Conservation (phyloP, 1,139 yeast genomes). For the Nakaseomyces sp. region DNA sequence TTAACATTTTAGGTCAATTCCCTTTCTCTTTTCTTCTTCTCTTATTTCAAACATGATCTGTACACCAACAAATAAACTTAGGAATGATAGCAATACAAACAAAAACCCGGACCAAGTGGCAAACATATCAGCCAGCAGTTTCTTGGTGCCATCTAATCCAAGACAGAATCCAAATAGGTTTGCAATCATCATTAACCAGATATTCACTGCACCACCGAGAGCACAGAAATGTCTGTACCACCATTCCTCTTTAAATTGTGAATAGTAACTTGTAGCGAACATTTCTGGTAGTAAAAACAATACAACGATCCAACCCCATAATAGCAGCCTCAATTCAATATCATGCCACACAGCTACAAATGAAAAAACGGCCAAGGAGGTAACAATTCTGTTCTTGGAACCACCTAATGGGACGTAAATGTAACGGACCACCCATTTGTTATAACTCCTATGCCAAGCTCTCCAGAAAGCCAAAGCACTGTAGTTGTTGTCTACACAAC, state of each 20-base stretch:
- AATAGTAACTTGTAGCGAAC: constrained; percentile 41
- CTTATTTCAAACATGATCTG: constrained; percentile 95
- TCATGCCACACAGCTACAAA: constrained; percentile 99
- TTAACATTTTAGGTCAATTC: constrained; percentile 72
- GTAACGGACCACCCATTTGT: constrained; percentile 78
- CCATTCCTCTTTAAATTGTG: constrained; percentile 39
- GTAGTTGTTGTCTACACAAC: constrained; percentile 92
- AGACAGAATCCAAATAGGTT: constrained; percentile 90
- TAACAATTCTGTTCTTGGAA: constrained; percentile 53
- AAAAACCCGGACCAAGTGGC: constrained; percentile 57
- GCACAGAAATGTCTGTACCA: constrained; percentile 83
- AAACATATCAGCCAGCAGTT: constrained; percentile 61
- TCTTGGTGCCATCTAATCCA: constrained; percentile 74
- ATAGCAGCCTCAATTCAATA: constrained; percentile 68
- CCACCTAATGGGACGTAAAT: constrained; percentile 90
- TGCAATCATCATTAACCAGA: constrained; percentile 98
- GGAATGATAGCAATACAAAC: constrained; percentile 57
- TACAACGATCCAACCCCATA: constrained; percentile 97
- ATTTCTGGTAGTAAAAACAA: constrained; percentile 85
- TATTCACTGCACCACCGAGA: constrained; percentile 75
- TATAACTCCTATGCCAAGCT: constrained; percentile 95
- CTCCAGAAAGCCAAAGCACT: constrained; percentile 95
- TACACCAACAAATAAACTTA: constrained; percentile 67
- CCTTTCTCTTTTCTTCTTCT: constrained; percentile 74
- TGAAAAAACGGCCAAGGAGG: constrained; percentile 80